A percentile compares a stretch with the other conserved stretches of the same genome.
These are phyloP conservation scores for Prunella vulgaris DNA, from an alignment of 257 asterid species.

Conservation along the genomic window DNA sequence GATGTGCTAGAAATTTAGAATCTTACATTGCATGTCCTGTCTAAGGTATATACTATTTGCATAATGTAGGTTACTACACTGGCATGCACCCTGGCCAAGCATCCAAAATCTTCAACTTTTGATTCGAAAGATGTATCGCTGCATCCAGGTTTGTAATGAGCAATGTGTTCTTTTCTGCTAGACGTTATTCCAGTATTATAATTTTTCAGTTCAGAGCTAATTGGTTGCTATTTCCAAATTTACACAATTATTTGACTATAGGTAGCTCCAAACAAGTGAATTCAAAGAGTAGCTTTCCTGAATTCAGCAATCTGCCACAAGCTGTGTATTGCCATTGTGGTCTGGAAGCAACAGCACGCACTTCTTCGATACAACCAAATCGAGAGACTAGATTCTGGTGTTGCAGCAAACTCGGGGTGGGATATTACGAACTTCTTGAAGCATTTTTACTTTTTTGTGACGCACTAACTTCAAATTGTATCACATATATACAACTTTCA, in stretches of 20 bases:
- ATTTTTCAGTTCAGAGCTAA: background rate
- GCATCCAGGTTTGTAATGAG: slow-evolving; percentile 84
- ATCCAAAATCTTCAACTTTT: slow-evolving; percentile 81
- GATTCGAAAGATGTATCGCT: slow-evolving; percentile 85
- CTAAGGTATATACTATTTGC: slow-evolving; percentile 8
- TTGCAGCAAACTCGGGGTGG: no score
- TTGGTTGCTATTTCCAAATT: background rate
- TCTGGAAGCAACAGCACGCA: no score
- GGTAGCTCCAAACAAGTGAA: background rate
- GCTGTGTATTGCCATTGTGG: no score
- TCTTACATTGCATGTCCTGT: background rate
- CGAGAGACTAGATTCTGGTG: no score
- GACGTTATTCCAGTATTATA: slow-evolving; percentile 7
- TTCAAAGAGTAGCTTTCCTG: background rate
- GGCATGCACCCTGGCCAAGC: slow-evolving; percentile 92
- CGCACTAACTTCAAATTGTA: no score
- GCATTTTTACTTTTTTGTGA: no score
- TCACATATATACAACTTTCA: no score
- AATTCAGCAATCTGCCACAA: no score
- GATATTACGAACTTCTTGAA: no score
- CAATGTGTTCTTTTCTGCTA: slow-evolving; percentile 5
- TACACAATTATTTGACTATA: background rate
- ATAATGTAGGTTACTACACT: slow-evolving; percentile 62
- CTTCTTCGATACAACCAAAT: no score
- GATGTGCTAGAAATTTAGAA: background rate